phyloP scores from a whole-genome alignment of 2,329 filamentous ascomycete species.

The Colletotrichum liaoningense region DNA sequence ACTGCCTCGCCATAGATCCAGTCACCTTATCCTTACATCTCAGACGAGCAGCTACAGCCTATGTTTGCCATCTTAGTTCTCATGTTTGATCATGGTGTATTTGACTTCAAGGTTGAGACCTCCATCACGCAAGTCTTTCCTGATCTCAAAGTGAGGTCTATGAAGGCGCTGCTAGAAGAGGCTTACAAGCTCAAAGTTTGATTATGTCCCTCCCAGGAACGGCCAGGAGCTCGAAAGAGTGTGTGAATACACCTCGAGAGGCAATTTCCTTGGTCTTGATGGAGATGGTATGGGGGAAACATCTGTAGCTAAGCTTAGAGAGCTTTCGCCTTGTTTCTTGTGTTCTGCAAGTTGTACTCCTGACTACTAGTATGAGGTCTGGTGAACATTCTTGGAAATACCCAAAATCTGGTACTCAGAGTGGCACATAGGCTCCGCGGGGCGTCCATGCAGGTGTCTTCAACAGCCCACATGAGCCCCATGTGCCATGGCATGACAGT shows the following conservation, averaged over 20 bases:
- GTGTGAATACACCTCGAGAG: no score
- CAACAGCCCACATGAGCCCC: background rate
- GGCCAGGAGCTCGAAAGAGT: no score
- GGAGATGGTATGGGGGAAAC: no score
- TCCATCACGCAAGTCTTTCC: slow-evolving; percentile 44
- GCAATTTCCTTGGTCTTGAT: no score
- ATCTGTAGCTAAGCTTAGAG: background rate
- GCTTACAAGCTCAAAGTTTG: background rate
- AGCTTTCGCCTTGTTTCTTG: background rate
- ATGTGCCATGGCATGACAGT: background rate
- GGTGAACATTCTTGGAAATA: background rate
- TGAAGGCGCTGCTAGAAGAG: slow-evolving; percentile 39
- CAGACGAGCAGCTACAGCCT: slow-evolving; percentile 38
- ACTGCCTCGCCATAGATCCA: slow-evolving; percentile 38
- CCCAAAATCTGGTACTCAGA: background rate
- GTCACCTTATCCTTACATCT: slow-evolving; percentile 38
- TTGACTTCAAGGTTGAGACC: slow-evolving; percentile 32
- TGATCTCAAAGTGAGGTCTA: slow-evolving; percentile 38
- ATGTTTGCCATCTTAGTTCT: slow-evolving; percentile 38
- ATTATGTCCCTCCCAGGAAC: background rate
- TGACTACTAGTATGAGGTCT: background rate
- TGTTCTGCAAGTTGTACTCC: background rate
- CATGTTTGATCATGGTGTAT: slow-evolving; percentile 34
- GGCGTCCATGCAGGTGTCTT: background rate
- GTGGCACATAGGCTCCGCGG: background rate